Conservation (phyloP, 2,329 filamentous ascomycete genomes). For the Cytospora schulzeri region DNA sequence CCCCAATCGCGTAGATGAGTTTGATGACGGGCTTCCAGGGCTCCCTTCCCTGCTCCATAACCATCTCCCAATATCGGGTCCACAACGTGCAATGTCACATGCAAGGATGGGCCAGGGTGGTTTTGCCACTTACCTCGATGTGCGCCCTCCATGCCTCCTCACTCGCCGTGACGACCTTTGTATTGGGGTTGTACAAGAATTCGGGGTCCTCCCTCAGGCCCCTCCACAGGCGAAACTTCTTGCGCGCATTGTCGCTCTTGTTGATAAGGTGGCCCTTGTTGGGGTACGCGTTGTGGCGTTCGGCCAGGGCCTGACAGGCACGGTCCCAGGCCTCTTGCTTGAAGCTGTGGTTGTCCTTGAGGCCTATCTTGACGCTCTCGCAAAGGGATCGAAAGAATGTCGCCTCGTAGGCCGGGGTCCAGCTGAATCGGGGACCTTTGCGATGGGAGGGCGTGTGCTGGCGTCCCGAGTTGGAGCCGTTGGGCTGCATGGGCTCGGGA, state of each 20-base stretch:
- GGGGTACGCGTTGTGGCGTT: slow-evolving; percentile 58
- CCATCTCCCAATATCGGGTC: slow-evolving; percentile 3
- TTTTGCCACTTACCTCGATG: slow-evolving; percentile 51
- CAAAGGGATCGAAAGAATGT: slow-evolving; percentile 64
- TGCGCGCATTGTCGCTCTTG: slow-evolving; percentile 65
- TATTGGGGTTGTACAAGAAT: slow-evolving; percentile 55
- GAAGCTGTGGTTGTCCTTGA: slow-evolving; percentile 56
- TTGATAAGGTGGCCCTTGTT: slow-evolving; percentile 64
- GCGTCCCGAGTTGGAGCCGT: slow-evolving; percentile 25
- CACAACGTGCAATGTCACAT: slow-evolving; percentile 1
- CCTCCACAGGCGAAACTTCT: slow-evolving; percentile 64
- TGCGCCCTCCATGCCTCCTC: slow-evolving; percentile 61
- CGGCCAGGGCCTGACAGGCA: slow-evolving; percentile 55
- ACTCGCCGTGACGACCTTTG: slow-evolving; percentile 55
- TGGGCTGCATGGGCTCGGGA: slow-evolving; percentile 27
- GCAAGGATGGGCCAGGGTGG: neutral
- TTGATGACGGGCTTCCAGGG: slow-evolving; percentile 11
- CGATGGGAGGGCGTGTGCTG: slow-evolving; percentile 35
- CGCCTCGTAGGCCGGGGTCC: slow-evolving; percentile 60
- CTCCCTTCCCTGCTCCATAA: neutral
- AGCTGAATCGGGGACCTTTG: slow-evolving; percentile 57
- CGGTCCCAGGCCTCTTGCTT: slow-evolving; percentile 64
- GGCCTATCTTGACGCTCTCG: slow-evolving; percentile 59
- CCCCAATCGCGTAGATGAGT: neutral
- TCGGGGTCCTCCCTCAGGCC: slow-evolving; percentile 59